phyloP scores from a whole-genome alignment of 371 early-diverging fungal genomes.

The Mortierella sp. region DNA sequence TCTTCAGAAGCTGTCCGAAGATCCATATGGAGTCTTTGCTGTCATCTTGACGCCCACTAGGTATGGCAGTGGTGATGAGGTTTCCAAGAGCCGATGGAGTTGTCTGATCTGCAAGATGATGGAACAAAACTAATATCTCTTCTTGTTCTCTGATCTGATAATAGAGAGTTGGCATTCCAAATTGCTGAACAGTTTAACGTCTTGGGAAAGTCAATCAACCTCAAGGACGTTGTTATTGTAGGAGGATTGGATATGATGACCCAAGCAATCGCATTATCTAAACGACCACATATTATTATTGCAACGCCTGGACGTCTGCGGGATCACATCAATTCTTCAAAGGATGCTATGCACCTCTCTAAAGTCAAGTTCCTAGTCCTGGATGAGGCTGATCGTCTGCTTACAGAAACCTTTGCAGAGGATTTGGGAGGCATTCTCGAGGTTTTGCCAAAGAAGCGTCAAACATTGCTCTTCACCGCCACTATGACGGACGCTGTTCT shows the following conservation, averaged over 20 bases:
- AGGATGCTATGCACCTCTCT: constrained; percentile 57
- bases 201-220: constrained; percentile 90
- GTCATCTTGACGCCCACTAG: constrained; percentile 97
- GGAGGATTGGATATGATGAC: constrained; percentile 96
- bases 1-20: constrained; percentile 90
- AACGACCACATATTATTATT: constrained; percentile 95
- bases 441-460: constrained; percentile 83
- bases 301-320: constrained; percentile 98
- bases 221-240: constrained; percentile 92
- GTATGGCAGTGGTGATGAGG: constrained; percentile 50
- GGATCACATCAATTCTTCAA: constrained; percentile 83
- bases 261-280: constrained; percentile 90
- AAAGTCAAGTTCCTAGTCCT: constrained; percentile 83
- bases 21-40: constrained; percentile 96
- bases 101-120: background rate
- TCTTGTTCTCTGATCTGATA: background rate
- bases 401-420: constrained; percentile 86
- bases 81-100: background rate
- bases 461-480: constrained; percentile 95
- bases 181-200: constrained; percentile 96
- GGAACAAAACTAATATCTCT: background rate
- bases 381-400: constrained; percentile 98
- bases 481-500: constrained; percentile 94
- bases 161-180: constrained; percentile 95
- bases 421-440: constrained; percentile 87